Evolutionary conservation across 148 eudicot species (phyloP), one percentile per base, ranked within the genome.

Genomic region (Salicornia ramosissima): DNA sequence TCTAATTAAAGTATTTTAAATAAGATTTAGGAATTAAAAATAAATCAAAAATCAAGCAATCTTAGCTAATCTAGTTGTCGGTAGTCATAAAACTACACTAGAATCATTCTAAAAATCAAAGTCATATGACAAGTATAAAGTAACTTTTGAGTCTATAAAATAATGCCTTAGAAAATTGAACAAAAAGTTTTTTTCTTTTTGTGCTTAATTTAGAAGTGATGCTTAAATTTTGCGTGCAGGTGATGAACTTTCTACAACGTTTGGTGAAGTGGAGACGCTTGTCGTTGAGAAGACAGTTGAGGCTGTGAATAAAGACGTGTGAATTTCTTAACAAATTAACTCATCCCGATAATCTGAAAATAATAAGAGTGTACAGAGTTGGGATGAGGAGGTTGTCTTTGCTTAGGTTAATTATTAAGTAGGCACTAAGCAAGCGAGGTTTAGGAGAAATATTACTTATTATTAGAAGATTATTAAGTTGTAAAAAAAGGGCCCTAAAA

Each of bases 211-310:
- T n/a, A n/a, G n/a, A n/a, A n/a, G n/a, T n/a, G n/a, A n/a, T n/a
- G n/a, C n/a, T n/a, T n/a, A n/a, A n/a, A n/a, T n/a, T n/a, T n/a
- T n/a, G n/a, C n/a, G n/a, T n/a, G n/a, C 46, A 91, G 97, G 97
- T 91, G 3, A 89, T 88, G 96, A 71, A 71, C 54, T 90, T 92
- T 64, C 62, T 92, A 51, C 85, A 82, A 26, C 93, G 93, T 0
- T 63, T 92, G 77, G 98, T 90, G 29, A 73, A 74, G 51, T 88
- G 91, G 91, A 87, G 82, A 62, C 78, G 73, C 24, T 11, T 74
- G 19, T 74, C 84, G 2, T 25, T 83, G 46, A 71, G 82, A 72
- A 68, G 79, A 65, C 85, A 85, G 21, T 80, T 85, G 26, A 68
- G 80, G 56, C 39, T 84, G 51, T 75, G 62, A 63, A 47, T 55